Conservation (phyloP, 2,329 filamentous ascomycete species). For the Cordyceps farinosa region DNA sequence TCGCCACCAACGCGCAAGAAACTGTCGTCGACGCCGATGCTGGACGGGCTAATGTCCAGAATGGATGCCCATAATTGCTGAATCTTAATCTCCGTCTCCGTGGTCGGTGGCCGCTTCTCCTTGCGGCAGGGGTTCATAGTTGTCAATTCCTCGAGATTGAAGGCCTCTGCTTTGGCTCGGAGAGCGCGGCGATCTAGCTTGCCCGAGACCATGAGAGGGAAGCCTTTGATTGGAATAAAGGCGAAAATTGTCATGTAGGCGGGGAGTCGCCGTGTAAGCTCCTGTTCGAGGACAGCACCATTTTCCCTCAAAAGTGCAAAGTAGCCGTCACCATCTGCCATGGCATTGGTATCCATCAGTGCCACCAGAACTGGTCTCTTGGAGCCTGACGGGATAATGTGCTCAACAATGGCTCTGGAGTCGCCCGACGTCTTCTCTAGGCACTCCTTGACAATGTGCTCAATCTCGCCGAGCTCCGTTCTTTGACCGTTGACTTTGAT, state of each 20-base stretch:
- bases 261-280: background rate
- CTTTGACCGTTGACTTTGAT: slow-evolving; percentile 60
- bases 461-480: slow-evolving; percentile 50
- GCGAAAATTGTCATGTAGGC: slow-evolving; percentile 41
- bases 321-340: slow-evolving; percentile 11
- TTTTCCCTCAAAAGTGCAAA: slow-evolving; percentile 26
- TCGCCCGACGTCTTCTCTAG: slow-evolving; percentile 37
- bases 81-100: slow-evolving; percentile 34
- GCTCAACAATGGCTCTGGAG: slow-evolving; percentile 41
- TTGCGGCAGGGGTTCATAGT: slow-evolving; percentile 22
- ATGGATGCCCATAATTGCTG: slow-evolving; percentile 36
- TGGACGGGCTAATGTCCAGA: slow-evolving; percentile 31
- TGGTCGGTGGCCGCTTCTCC: slow-evolving; percentile 32
- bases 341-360: slow-evolving; percentile 28
- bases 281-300: slow-evolving; percentile 17
- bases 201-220: slow-evolving; percentile 41
- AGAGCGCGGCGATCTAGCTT: slow-evolving; percentile 44
- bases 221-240: slow-evolving; percentile 38
- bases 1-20: slow-evolving; percentile 46
- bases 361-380: slow-evolving; percentile 40
- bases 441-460: slow-evolving; percentile 39
- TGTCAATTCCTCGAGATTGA: slow-evolving; percentile 36
- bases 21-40: slow-evolving; percentile 36
- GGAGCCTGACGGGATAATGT: slow-evolving; percentile 41
- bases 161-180: slow-evolving; percentile 35